Conservation (phyloP, 2,329 filamentous ascomycete species). For the Penicillium sp. region DNA sequence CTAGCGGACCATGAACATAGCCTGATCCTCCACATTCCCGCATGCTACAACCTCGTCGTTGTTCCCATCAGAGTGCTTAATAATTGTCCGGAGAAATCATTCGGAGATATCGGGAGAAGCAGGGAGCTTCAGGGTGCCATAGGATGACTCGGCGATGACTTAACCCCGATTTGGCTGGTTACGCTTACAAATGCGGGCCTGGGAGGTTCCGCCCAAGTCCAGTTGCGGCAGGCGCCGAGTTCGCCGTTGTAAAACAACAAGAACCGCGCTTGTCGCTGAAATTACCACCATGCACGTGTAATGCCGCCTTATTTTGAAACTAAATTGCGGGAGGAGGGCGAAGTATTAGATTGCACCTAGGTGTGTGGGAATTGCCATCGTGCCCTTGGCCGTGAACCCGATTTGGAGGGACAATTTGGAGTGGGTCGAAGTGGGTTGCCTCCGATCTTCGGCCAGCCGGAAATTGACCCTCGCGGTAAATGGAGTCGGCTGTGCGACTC, state of each 20-base stretch:
- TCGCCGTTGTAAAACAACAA: background rate
- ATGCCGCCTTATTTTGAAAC: background rate
- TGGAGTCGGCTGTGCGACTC: background rate
- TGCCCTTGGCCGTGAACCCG: background rate
- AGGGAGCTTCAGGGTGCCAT: background rate
- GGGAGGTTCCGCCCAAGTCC: constrained; percentile 6
- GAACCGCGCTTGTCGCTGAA: constrained; percentile 16
- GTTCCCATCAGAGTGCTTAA: background rate
- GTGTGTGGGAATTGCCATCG: background rate
- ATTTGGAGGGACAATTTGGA: constrained; percentile 1
- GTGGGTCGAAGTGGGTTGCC: constrained; percentile 8
- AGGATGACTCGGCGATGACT: constrained; percentile 1
- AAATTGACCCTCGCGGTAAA: background rate
- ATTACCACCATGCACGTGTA: background rate
- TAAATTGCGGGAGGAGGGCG: background rate
- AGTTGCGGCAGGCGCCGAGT: constrained; percentile 1
- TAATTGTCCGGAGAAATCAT: background rate
- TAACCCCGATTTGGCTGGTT: background rate
- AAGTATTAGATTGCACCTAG: background rate
- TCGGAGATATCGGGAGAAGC: constrained; percentile 6
- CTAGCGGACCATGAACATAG: background rate
- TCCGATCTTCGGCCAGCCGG: constrained; percentile 14
- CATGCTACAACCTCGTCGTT: background rate
- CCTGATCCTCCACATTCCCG: background rate
- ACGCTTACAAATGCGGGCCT: constrained; percentile 9